These are phyloP conservation scores for Pulveroboletus frians DNA, from an alignment of 768 basidiomycete genomes.

Conservation along the genomic window DNA sequence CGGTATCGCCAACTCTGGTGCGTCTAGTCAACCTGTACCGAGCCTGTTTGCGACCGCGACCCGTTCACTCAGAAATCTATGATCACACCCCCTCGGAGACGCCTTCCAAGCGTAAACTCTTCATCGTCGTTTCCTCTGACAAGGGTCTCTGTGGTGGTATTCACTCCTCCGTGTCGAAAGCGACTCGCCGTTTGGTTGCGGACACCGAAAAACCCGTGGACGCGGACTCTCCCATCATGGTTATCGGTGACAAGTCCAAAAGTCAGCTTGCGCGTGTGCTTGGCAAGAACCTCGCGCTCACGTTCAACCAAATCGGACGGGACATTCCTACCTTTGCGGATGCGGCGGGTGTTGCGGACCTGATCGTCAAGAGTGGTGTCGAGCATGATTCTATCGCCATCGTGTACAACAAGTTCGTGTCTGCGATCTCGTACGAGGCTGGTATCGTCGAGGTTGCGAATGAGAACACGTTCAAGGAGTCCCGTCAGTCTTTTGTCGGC, in stretches of 20 bases:
- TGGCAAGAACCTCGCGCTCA: slow-evolving; percentile 63
- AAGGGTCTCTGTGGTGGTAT: slow-evolving; percentile 99
- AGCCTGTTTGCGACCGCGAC: slow-evolving; percentile 3
- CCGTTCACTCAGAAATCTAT: slow-evolving; percentile 69
- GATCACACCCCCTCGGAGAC: slow-evolving; percentile 66
- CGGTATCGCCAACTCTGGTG: slow-evolving; percentile 87
- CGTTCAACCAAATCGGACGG: slow-evolving; percentile 97
- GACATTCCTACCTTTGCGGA: slow-evolving; percentile 97
- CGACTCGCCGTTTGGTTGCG: slow-evolving; percentile 67
- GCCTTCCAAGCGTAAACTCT: slow-evolving; percentile 73
- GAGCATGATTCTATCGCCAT: slow-evolving; percentile 82
- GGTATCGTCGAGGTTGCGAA: slow-evolving; percentile 72
- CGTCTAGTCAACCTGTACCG: slow-evolving; percentile 6
- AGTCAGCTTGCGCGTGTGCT: slow-evolving; percentile 73
- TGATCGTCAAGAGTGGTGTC: slow-evolving; percentile 79
- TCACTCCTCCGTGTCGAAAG: slow-evolving; percentile 93
- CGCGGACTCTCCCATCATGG: slow-evolving; percentile 64
- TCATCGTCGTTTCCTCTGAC: slow-evolving; percentile 94
- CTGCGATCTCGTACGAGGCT: slow-evolving; percentile 88
- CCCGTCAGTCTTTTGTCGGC: slow-evolving; percentile 47
- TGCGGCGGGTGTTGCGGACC: slow-evolving; percentile 89
- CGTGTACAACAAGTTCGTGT: slow-evolving; percentile 82
- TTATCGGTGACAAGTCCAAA: slow-evolving; percentile 98
- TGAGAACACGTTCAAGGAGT: slow-evolving; percentile 73
- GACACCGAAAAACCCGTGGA: slow-evolving; percentile 49